Percentiles rank a stretch among this genome's conserved stretches.
Evolutionary conservation across 768 basidiomycete species (phyloP).

Genomic region (Harrya chromipes): DNA sequence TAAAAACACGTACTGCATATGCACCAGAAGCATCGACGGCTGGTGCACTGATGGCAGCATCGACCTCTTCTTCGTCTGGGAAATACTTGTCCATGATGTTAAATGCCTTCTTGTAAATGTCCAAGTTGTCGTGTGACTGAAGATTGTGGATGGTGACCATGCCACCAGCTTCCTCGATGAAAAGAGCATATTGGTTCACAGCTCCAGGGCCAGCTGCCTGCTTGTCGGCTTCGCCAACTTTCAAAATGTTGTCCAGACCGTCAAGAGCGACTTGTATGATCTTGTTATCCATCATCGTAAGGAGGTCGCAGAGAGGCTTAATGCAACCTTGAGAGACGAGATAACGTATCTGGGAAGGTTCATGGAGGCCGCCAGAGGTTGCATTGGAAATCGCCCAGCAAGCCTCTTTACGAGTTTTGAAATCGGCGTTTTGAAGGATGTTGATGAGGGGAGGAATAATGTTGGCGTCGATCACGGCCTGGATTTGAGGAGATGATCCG

Average conservation of each 20-base stretch:
- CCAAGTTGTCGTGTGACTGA: conserved; percentile 98
- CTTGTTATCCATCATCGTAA: conserved; percentile 99
- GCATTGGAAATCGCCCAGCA: conserved; percentile 99
- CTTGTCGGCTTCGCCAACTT: conserved; percentile 96
- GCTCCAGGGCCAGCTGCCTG: conserved; percentile 75
- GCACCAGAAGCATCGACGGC: conserved; percentile 70
- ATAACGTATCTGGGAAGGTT: conserved; percentile 96
- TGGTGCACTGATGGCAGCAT: conserved; percentile 75
- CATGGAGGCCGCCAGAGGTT: conserved; percentile 94
- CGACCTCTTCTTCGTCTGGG: conserved; percentile 95
- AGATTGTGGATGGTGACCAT: conserved; percentile 99
- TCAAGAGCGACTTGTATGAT: conserved; percentile 98
- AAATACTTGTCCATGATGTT: conserved; percentile 98
- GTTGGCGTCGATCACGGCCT: conserved; percentile 95
- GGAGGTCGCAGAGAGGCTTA: conserved; percentile 94
- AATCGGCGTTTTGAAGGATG: conserved; percentile 95
- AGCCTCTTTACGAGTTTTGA: conserved; percentile 99
- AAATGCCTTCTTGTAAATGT: conserved; percentile 99
- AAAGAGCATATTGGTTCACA: conserved; percentile 90
- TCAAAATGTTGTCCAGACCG: conserved; percentile 96
- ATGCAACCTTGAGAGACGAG: conserved; percentile 98
- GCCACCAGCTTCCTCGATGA: conserved; percentile 96
- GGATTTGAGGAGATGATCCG: conserved; percentile 95
- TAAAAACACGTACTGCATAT: conserved; percentile 57
- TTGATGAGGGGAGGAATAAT: conserved; percentile 98